phyloP scores from a whole-genome alignment of 345 rosid species.

The Aurinia saxatilis region DNA sequence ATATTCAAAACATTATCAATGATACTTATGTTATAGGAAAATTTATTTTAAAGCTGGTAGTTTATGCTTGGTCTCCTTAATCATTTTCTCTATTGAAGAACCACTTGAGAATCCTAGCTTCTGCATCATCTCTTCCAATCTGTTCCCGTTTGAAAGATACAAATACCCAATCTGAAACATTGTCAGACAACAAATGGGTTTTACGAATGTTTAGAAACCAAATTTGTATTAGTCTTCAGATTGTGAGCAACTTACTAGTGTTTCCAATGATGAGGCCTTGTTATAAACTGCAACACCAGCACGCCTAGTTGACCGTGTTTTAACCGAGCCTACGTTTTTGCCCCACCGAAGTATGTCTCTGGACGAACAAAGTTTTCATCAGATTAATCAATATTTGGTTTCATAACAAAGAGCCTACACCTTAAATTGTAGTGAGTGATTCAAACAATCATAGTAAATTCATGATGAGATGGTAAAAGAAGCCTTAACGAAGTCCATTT shows the following conservation, averaged over 20 bases:
- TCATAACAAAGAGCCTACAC: no score
- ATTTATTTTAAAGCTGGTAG: conserved; percentile 2
- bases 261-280: conserved; percentile 67
- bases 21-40: not conserved
- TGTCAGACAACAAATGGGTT: not conserved
- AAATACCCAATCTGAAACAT: conserved; percentile 62
- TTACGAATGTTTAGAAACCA: not conserved
- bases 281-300: conserved; percentile 64
- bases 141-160: conserved; percentile 58
- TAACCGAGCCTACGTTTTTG: conserved; percentile 52
- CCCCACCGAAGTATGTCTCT: conserved; percentile 63
- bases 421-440: not conserved
- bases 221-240: not conserved
- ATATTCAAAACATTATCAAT: not conserved
- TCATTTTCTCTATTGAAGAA: conserved; percentile 39
- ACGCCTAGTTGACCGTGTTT: conserved; percentile 53
- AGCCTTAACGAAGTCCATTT: no score
- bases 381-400: not conserved
- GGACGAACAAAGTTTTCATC: not conserved
- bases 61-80: conserved; percentile 39
- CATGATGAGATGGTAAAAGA: not conserved
- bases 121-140: conserved; percentile 75
- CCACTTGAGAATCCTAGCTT: conserved; percentile 73
- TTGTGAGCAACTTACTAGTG: conserved; percentile 39
- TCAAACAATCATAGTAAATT: not conserved